These are phyloP conservation scores for Ustilago curta DNA, from an alignment of 1,284 basidiomycete species.

Conservation along the genomic window DNA sequence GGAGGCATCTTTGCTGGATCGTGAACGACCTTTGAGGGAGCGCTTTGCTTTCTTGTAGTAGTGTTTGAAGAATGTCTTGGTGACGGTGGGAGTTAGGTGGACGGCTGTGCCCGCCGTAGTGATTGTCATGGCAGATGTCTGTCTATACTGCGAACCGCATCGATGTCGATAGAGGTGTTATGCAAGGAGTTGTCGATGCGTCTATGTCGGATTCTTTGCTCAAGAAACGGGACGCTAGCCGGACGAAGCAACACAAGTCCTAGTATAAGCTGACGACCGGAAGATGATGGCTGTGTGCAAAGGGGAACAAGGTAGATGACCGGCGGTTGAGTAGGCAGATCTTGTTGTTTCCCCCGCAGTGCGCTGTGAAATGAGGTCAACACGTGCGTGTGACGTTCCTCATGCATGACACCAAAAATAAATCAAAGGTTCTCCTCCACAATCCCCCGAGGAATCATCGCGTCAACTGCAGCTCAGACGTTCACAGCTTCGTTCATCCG, in stretches of 20 bases:
- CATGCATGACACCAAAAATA: no score
- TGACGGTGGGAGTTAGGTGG: constrained; percentile 62
- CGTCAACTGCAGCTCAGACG: no score
- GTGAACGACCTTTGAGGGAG: constrained; percentile 21
- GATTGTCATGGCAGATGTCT: constrained; percentile 56
- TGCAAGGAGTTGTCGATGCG: background rate
- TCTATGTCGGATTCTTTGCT: background rate
- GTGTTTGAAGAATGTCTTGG: constrained; percentile 64
- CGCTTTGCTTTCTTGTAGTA: constrained; percentile 58
- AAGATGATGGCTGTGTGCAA: background rate
- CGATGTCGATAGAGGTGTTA: background rate
- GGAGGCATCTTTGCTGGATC: constrained; percentile 1
- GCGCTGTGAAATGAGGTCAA: no score
- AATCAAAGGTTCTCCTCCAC: no score
- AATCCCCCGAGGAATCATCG: no score
- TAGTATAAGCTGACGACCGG: no score
- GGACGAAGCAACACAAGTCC: background rate
- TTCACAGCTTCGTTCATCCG: no score
- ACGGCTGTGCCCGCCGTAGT: constrained; percentile 57
- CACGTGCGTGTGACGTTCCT: background rate
- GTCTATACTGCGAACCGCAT: background rate
- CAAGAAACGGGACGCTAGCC: background rate
- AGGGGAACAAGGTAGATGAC: no score
- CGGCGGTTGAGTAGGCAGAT: no score
- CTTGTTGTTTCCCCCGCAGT: no score